A percentile compares a stretch with the other conserved stretches of the same genome.
phyloP scores from a whole-genome alignment of 1,284 basidiomycete species.

The Porodaedalea pini region DNA sequence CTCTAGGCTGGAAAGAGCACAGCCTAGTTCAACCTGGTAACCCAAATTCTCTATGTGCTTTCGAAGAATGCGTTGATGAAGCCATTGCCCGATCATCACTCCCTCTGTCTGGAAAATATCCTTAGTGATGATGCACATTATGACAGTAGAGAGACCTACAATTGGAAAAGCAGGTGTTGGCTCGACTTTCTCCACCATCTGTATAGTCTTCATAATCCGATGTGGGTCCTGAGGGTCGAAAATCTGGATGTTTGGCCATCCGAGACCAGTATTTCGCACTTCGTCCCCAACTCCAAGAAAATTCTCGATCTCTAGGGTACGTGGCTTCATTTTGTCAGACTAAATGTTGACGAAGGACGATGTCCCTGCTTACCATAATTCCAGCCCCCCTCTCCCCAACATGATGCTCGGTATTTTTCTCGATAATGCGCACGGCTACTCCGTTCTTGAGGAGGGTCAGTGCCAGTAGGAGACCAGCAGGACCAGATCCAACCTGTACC shows the following conservation, averaged over 20 bases:
- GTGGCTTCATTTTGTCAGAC: slow-evolving; percentile 8
- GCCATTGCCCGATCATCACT: slow-evolving; percentile 14
- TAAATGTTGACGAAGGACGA: neutral
- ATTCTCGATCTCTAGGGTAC: slow-evolving; percentile 15
- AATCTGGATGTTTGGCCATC: neutral
- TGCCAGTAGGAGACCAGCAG: too few species aligned
- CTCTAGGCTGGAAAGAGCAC: slow-evolving; percentile 6
- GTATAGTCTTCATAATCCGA: neutral
- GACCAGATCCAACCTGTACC: too few species aligned
- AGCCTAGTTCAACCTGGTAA: slow-evolving; percentile 16
- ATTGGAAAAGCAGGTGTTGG: slow-evolving; percentile 16
- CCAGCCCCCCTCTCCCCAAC: neutral
- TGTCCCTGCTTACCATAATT: neutral
- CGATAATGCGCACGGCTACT: too few species aligned
- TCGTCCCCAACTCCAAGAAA: slow-evolving; percentile 15
- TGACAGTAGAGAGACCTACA: slow-evolving; percentile 1
- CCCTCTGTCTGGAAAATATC: neutral
- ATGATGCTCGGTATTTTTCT: neutral
- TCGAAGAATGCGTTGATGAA: slow-evolving; percentile 17
- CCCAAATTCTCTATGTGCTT: slow-evolving; percentile 14
- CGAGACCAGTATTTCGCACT: neutral
- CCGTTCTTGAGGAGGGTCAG: too few species aligned
- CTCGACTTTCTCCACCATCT: slow-evolving; percentile 8
- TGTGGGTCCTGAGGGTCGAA: slow-evolving; percentile 12
- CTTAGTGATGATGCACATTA: neutral